Base-by-base conservation (phyloP, 208 protist genomes). In the Acanthamoeba triangularis region DNA sequence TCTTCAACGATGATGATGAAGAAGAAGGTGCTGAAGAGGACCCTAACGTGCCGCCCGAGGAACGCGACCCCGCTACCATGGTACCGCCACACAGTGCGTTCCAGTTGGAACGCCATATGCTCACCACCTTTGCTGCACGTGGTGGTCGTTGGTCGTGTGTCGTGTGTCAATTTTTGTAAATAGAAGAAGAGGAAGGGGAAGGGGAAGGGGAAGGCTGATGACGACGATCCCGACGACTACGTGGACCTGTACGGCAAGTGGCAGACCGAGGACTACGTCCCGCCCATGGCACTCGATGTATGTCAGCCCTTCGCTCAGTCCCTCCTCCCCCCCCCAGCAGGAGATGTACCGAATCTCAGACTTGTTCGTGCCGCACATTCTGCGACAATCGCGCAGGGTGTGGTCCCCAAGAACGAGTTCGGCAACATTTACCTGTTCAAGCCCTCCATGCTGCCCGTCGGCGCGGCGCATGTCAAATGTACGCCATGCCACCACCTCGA, bases 391-490 rank as follows among this genome's bases (percentile, higher is more conserved):
- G 20, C 23, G 20, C 37, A 92, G 59, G 85, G 85, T 30, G 41
- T 72, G 18, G 85, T 92, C 23, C 85, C 85, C 59, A 61, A 69
- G 54, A 92, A 92, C 61, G 47, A 61, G 14, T 92, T 72, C 13
- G 85, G 85, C 10, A 92, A 92, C 41, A 35, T 92, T 13, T 92
- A 92, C 35, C 56, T 92, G 5, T 92, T 92, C 41, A 61, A 92
- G 25, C 8, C 85, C 25, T 35, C 30, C 25, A 92, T 92, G 85
- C 54, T 92, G 14, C 85, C 85, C 30, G 61, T 72, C 23, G 85
- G 85, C n/a, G 74, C 85, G 7, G 49, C 33, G 2, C 85, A 92
- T 41, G 18, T 92, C 61, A 92, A 72, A 33, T 44, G 47, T 92
- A 87, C 49, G 78, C 49, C 20, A 61, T 61, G 16, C 54, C 54